Base-by-base conservation (phyloP, 1,284 basidiomycete species). In the Puccinia polysora region DNA sequence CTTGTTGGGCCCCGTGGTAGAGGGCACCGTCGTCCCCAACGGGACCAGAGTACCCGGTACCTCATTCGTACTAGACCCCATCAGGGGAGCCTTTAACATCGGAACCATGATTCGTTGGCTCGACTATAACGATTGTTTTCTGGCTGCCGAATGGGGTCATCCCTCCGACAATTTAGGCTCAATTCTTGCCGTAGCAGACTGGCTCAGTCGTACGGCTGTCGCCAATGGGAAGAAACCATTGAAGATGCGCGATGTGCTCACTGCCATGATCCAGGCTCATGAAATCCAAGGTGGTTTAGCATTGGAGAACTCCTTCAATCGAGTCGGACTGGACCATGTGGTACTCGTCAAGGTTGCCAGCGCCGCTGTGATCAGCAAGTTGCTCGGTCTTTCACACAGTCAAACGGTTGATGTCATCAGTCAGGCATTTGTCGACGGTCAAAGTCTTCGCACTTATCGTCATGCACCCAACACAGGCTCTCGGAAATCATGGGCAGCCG, bases 91-190 rank as follows among this genome's bases (percentile, higher is more conserved):
- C 7, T 95, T 95, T 84, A 94, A 95, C 81, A 95, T 94, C 77
- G 91, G 91, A 56, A 91, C 91, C 55, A 86, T 88, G 80, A 92
- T 95, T 78, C 88, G 92, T 68, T 96, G 92, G 90, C 84, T 96
- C 74, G 92, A 95, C 81, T 77, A 80, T 82, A 89, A 92, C 78
- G 89, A 93, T 81, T 89, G 91, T 80, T 92, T 88, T 83, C 84
- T 92, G 65, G 91, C 91, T 65, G 90, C 90, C 69, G 90, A 92
- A 82, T 89, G 91, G 91, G 91, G 91, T 10, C 92, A 95, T 81
- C 92, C 91, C n/a, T 93, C 90, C 5, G 92, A 95, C 82, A 94
- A 93, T 81, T 84, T 95, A 40, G 92, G 93, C 47, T 90, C 93
- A 47, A 95, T 95, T 78, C 85, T 95, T 36, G 90, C 91, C 49